A percentile compares a stretch with the other conserved stretches of the same genome.
These are phyloP conservation scores for Crithidia acanthocephali DNA, from an alignment of 208 protist genomes.

Conservation along the genomic window DNA sequence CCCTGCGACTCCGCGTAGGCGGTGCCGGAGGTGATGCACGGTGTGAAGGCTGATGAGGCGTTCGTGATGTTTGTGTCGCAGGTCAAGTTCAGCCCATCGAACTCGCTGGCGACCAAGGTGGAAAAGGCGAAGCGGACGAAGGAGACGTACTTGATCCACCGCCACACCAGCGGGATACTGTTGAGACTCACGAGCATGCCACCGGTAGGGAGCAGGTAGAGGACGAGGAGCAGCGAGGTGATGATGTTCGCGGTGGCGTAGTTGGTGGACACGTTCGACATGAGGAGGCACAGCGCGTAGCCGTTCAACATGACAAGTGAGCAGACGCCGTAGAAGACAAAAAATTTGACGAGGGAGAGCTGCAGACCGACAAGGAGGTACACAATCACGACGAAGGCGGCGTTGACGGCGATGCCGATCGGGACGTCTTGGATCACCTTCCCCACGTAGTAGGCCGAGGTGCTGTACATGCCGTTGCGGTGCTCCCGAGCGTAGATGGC, in stretches of 20 bases:
- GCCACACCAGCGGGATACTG: constrained; percentile 60
- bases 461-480: constrained; percentile 69
- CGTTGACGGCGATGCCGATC: constrained; percentile 50
- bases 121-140: constrained; percentile 73
- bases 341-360: constrained; percentile 40
- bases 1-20: constrained; percentile 53
- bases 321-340: constrained; percentile 47
- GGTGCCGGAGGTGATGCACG: constrained; percentile 47
- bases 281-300: constrained; percentile 66
- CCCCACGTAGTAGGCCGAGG: constrained; percentile 67
- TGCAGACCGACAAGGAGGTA: constrained; percentile 72
- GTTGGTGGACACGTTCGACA: constrained; percentile 65
- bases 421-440: constrained; percentile 70
- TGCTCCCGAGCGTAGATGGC: constrained; percentile 72
- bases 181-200: constrained; percentile 68
- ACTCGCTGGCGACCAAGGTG: constrained; percentile 73
- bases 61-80: constrained; percentile 32
- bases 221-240: constrained; percentile 64
- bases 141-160: constrained; percentile 80
- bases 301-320: constrained; percentile 64
- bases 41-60: constrained; percentile 1
- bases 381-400: constrained; percentile 52
- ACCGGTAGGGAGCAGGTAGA: constrained; percentile 67
- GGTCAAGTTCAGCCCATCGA: constrained; percentile 53
- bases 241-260: constrained; percentile 60